Percentiles rank a stretch among this genome's conserved stretches.
These are phyloP conservation scores for Berberis thunbergii DNA, from an alignment of 164 flowering plant genomes.

Conservation along the genomic window DNA sequence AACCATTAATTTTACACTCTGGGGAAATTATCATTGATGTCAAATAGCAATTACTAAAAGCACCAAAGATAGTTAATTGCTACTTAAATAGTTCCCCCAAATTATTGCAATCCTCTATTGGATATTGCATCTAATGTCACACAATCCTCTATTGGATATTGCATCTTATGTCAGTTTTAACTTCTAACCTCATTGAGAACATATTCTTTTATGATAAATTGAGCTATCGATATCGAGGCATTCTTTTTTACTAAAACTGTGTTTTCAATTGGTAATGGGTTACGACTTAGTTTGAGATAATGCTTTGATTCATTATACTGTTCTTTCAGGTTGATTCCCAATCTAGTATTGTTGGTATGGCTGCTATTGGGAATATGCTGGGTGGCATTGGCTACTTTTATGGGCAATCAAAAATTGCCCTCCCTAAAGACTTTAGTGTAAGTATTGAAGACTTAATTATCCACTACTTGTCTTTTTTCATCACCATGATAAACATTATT, in stretches of 20 bases:
- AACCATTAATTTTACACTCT: too few relatives aligned
- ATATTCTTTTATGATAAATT: not conserved
- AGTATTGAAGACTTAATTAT: conserved; percentile 16
- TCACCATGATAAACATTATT: too few relatives aligned
- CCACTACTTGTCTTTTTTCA: too few relatives aligned
- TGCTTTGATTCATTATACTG: conserved; percentile 7
- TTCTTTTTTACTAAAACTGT: not conserved
- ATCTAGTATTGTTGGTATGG: conserved; percentile 56
- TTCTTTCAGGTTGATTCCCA: conserved; percentile 60
- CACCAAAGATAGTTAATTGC: too few relatives aligned
- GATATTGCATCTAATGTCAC: too few relatives aligned
- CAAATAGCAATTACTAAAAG: too few relatives aligned
- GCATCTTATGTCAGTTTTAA: too few relatives aligned
- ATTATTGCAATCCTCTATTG: too few relatives aligned
- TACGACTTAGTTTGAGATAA: not conserved
- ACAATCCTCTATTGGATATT: too few relatives aligned
- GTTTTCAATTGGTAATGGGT: not conserved
- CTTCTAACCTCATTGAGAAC: too few relatives aligned
- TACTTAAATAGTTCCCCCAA: too few relatives aligned
- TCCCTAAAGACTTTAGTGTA: conserved; percentile 40
- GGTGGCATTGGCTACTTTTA: conserved; percentile 98
- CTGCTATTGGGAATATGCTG: conserved; percentile 77
- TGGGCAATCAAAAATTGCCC: conserved; percentile 81
- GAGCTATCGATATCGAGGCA: not conserved
- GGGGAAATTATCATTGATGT: too few relatives aligned